phyloP scores from a whole-genome alignment of 495 filamentous ascomycete species.

The Penicillium subrubescens region DNA sequence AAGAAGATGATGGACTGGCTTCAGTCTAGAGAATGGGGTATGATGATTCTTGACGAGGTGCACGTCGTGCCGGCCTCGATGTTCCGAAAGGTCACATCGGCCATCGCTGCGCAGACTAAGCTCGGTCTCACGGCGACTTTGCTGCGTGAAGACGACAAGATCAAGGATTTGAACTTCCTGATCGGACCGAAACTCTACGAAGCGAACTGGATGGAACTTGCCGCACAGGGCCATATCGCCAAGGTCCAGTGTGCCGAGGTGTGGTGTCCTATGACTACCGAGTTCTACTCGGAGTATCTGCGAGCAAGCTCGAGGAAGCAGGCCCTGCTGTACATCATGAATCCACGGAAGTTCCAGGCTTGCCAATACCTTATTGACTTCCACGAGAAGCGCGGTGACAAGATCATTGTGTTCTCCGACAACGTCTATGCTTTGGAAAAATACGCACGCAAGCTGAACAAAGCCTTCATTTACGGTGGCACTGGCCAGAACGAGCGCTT shows the following conservation, averaged over 20 bases:
- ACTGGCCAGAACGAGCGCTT: constrained; percentile 86
- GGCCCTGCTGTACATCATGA: constrained; percentile 91
- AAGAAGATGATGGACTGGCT: constrained; percentile 99
- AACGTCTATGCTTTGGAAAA: constrained; percentile 91
- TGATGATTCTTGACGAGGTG: constrained; percentile 97
- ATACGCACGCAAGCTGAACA: constrained; percentile 82
- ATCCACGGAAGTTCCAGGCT: constrained; percentile 94
- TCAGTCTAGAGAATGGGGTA: constrained; percentile 88
- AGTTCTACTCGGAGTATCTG: constrained; percentile 96
- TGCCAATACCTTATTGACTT: constrained; percentile 97
- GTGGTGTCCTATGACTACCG: constrained; percentile 98
- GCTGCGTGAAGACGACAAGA: constrained; percentile 96
- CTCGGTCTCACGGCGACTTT: constrained; percentile 95
- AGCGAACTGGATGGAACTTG: constrained; percentile 99
- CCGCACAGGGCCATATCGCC: constrained; percentile 95
- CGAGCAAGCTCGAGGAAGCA: constrained; percentile 67
- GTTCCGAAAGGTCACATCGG: constrained; percentile 89
- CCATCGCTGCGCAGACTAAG: constrained; percentile 92
- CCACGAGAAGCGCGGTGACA: constrained; percentile 94
- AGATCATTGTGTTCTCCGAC: constrained; percentile 98
- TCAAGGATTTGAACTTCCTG: constrained; percentile 94
- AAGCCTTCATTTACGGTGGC: constrained; percentile 91
- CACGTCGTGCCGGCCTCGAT: constrained; percentile 97
- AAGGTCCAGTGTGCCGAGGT: constrained; percentile 98
- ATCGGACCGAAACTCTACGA: constrained; percentile 98